Base-by-base conservation (phyloP, 192 early-diverging fungal genomes). In the Kickxella alabastrina region DNA sequence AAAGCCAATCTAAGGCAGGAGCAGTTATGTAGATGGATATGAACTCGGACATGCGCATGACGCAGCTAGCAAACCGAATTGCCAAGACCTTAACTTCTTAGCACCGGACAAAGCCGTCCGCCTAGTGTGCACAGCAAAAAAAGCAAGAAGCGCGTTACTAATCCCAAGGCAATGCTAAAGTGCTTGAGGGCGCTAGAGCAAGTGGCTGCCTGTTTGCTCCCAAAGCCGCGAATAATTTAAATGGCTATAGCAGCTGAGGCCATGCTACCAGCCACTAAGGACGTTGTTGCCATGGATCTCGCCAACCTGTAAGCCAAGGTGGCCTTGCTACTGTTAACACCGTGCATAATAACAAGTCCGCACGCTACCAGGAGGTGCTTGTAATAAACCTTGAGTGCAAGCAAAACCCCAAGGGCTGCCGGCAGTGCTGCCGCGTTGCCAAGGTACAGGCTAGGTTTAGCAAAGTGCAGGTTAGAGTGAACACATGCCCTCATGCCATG, bases 21-120 rank as follows among this genome's bases (percentile, higher is more conserved):
- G 57, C 72, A 68, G 51, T 67, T 21, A 62, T 75, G 61, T 60
- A 75, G 52, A 40, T 68, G n/a, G 72, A 75, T 17, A 75, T 68
- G 72, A 65, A 68, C 23, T 47, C 60, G 22, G 57, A 38, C 34
- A 63, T 68, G 65, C 59, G 65, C 28, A 43, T 57, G 2, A 64
- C 65, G 21, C 72, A 75, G 48, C 53, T 75, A 19, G 72, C 67
- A 15, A 65, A 75, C 50, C 61, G 62, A 31, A 62, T 57, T 35
- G 52, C 41, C 14, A 75, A 75, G 35, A 26, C 52, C 15, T 60
- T 59, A 24, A 46, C 23, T 25, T 27, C 59, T 0, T 60, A 75
- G 39, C 34, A 54, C 41, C 44, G 53, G 17, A 64, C 13, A 62
- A 73, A 49, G 17, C 49, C 13, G 36, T 39, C 40, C 49, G 40